phyloP scores from a whole-genome alignment of 1,284 basidiomycete species.

The Fomitopsis palustris region DNA sequence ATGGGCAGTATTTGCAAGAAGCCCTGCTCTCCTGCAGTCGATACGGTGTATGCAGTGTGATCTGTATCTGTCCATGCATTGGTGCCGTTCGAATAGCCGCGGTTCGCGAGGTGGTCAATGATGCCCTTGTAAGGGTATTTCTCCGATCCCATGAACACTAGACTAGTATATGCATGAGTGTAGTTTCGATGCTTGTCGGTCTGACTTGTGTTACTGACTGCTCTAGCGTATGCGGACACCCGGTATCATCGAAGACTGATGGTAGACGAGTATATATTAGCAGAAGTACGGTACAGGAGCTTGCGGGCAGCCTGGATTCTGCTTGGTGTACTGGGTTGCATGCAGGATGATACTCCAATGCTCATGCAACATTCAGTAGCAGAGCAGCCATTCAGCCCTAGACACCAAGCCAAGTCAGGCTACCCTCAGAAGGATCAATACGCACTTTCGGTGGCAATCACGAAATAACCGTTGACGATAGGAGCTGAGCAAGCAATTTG shows the following conservation, averaged over 20 bases:
- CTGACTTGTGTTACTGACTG: slow-evolving; percentile 52
- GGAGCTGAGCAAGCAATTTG: slow-evolving; percentile 52
- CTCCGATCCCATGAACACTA: slow-evolving; percentile 94
- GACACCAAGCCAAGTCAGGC: neutral
- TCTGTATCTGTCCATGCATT: slow-evolving; percentile 86
- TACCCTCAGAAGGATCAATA: slow-evolving; percentile 2
- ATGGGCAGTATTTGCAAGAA: slow-evolving; percentile 94
- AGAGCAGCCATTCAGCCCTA: neutral
- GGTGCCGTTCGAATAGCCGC: slow-evolving; percentile 93
- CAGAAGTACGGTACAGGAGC: neutral
- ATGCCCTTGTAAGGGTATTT: slow-evolving; percentile 97
- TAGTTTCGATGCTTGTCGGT: neutral
- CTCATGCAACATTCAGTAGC: neutral
- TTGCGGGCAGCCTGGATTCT: neutral
- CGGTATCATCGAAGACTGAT: slow-evolving; percentile 87
- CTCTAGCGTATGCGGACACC: slow-evolving; percentile 92
- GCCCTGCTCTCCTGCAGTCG: slow-evolving; percentile 96
- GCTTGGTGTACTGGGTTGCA: neutral
- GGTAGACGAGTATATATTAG: neutral
- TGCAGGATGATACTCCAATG: neutral
- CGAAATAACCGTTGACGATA: slow-evolving; percentile 91
- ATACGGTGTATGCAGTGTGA: slow-evolving; percentile 93
- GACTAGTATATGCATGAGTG: slow-evolving; percentile 34
- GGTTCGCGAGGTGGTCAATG: slow-evolving; percentile 95
- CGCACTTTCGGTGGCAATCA: slow-evolving; percentile 89